A percentile compares a stretch with the other conserved stretches of the same genome.
phyloP scores from a whole-genome alignment of 257 asterid genomes.

The Prunella vulgaris region DNA sequence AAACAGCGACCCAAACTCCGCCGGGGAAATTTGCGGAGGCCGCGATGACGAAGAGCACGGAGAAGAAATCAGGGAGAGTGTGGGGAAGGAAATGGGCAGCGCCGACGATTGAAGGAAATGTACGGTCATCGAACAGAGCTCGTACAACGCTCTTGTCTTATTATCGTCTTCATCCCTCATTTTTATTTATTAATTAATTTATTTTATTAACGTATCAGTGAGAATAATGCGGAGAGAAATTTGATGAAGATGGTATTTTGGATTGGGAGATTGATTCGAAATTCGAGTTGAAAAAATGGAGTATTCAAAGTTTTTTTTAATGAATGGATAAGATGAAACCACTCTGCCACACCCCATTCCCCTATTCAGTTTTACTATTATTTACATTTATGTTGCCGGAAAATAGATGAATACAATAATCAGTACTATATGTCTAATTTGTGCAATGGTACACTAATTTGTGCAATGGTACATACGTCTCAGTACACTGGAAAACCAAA shows the following conservation, averaged over 20 bases:
- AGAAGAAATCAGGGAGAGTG: constrained; percentile 12
- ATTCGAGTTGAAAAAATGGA: constrained; percentile 3
- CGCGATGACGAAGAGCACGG: constrained; percentile 22
- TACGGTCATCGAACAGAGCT: constrained; percentile 44
- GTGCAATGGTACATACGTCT: too few relatives aligned
- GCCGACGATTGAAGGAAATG: constrained; percentile 40
- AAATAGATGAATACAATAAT: too few relatives aligned
- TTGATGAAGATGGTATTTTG: not conserved
- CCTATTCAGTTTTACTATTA: not conserved
- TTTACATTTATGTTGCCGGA: too few relatives aligned
- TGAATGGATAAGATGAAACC: constrained; percentile 25
- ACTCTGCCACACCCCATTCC: constrained; percentile 14
- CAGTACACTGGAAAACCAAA: too few relatives aligned
- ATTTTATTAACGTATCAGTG: not conserved
- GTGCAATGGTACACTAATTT: too few relatives aligned
- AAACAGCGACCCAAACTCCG: constrained; percentile 47
- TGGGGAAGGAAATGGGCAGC: constrained; percentile 30
- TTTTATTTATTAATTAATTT: not conserved
- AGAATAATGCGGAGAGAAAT: not conserved
- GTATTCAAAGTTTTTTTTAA: not conserved
- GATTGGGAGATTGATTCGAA: not conserved
- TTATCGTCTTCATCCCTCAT: constrained; percentile 32
- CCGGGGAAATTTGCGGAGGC: constrained; percentile 37
- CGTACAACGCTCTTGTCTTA: constrained; percentile 33
- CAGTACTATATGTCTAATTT: too few relatives aligned